Base-by-base conservation (phyloP, 345 rosid genomes). In the Camelina laxa region DNA sequence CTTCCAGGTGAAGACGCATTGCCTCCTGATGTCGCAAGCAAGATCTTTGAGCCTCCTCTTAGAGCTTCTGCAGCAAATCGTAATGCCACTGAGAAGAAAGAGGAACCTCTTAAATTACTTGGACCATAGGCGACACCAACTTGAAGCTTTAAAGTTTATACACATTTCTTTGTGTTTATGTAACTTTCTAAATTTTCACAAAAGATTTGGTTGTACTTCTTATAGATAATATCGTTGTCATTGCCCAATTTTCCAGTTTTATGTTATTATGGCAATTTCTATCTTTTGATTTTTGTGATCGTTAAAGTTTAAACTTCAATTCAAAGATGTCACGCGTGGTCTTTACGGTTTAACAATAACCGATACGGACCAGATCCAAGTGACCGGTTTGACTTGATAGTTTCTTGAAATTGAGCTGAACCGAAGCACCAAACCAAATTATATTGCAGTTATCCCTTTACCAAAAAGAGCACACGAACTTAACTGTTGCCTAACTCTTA, bases 21-120 rank as follows among this genome's bases (percentile, higher is more conserved):
- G 6, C 86, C 92, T 9, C 94, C 94, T 47, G 98, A 92, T 86
- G 91, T 90, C 8, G 93, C 89, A 6, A 84, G 96, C 82, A 69
- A 86, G 77, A 83, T 83, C 79, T 95, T 95, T 60, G 98, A 92
- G 74, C 98, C 98, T 74, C 86, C 96, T 31, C 91, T 89, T 9
- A 82, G 96, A 82, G 97, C 96, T 33, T 82, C 83, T 85, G 89
- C 96, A 9, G 87, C 87, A 7, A 81, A 77, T 45, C 73, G 75
- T 22, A 77, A 80, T 44, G 53, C 88, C 59, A 75, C 71, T 68
- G 50, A 79, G 3, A 80, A 88, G 69, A 80, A 87, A 58, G 82
- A 87, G 16, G 83, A 91, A 53, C 96, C 97, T 53, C 41, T 90
- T 44, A 78, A 78, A 60, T 79, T 91, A 5, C 78, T 89, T 44